phyloP scores from a whole-genome alignment of 2,329 filamentous ascomycete genomes.

The Pyricularia pennisetigena region DNA sequence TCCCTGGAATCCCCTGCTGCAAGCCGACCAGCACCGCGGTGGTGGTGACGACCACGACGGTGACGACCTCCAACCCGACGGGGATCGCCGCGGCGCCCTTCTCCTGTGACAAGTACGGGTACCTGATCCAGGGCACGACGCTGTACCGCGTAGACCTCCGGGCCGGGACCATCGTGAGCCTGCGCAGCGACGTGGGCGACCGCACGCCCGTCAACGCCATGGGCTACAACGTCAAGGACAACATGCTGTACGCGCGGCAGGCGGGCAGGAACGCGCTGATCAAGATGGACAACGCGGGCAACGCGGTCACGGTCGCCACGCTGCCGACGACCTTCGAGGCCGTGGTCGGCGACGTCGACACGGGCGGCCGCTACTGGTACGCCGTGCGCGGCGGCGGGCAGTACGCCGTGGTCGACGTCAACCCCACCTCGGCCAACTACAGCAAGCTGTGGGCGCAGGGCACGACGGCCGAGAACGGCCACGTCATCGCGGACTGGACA shows the following conservation, averaged over 20 bases:
- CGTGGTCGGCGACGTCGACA: conserved; percentile 8
- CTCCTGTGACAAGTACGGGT: conserved; percentile 10
- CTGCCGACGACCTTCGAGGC: conserved; percentile 1
- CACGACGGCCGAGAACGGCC: background rate
- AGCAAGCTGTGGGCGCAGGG: conserved; percentile 3
- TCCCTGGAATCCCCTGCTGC: too few relatives aligned
- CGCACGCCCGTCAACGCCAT: conserved; percentile 9
- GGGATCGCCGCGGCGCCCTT: conserved; percentile 1
- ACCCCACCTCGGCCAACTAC: conserved; percentile 7
- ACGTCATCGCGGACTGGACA: conserved; percentile 4
- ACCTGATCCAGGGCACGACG: conserved; percentile 8
- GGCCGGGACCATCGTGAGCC: conserved; percentile 2
- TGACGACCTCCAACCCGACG: background rate
- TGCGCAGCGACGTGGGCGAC: conserved; percentile 6
- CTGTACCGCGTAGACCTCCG: conserved; percentile 10
- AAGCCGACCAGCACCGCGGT: too few relatives aligned
- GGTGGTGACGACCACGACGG: too few relatives aligned
- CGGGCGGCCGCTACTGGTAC: conserved; percentile 9
- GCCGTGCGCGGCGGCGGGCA: background rate
- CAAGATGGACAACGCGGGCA: conserved; percentile 10
- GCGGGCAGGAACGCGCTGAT: conserved; percentile 6
- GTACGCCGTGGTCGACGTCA: conserved; percentile 6
- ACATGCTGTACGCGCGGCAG: conserved; percentile 11
- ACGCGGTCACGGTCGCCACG: background rate
- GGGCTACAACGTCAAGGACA: conserved; percentile 12